phyloP scores from a whole-genome alignment of 805 yeast genomes.

The Kurtzmaniella cleridarum region DNA sequence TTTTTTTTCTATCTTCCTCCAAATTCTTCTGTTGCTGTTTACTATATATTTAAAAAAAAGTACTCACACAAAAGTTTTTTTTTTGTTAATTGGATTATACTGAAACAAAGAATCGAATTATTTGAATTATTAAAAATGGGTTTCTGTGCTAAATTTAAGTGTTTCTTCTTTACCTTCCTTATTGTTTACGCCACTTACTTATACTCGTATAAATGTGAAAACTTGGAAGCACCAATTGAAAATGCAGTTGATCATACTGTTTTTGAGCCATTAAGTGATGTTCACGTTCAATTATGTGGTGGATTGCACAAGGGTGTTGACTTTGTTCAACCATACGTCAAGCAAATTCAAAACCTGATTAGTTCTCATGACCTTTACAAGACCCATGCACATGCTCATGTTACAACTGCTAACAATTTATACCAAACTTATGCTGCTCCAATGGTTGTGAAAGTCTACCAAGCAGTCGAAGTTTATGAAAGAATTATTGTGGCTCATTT shows the following conservation, averaged over 20 bases:
- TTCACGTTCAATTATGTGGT: constrained; percentile 32
- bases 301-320: constrained; percentile 23
- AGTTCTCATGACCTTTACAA: constrained; percentile 30
- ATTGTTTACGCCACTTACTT: constrained; percentile 33
- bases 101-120: no score
- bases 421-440: constrained; percentile 26
- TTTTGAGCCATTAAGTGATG: constrained; percentile 34
- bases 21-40: no score
- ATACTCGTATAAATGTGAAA: constrained; percentile 34
- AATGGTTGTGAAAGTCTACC: constrained; percentile 24
- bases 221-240: constrained; percentile 24
- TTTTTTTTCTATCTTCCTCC: no score
- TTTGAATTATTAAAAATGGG: constrained; percentile 5
- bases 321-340: constrained; percentile 26
- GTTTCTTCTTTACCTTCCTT: constrained; percentile 17
- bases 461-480: constrained; percentile 30
- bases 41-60: no score
- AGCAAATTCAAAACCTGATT: constrained; percentile 22
- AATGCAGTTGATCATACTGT: constrained; percentile 21
- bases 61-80: not conserved
- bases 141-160: constrained; percentile 14
- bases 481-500: constrained; percentile 22
- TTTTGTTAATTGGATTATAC: constrained; percentile 1
- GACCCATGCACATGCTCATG: constrained; percentile 26
- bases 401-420: constrained; percentile 15